phyloP scores from a whole-genome alignment of 768 basidiomycete species.

The Rhizopogon sp. region DNA sequence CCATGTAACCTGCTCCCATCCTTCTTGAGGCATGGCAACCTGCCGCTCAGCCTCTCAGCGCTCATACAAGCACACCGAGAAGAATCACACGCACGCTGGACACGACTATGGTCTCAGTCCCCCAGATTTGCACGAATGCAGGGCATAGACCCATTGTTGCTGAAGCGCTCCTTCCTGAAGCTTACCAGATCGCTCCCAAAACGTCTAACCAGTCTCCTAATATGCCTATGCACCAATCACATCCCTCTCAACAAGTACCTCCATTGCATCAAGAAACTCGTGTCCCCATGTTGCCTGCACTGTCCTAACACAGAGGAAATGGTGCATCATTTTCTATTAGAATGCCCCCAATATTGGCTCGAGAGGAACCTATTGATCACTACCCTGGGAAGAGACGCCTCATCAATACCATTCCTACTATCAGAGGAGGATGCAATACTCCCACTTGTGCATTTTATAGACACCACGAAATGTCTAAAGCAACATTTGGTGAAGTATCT shows the following conservation, averaged over 20 bases:
- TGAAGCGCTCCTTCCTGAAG: constrained; percentile 2
- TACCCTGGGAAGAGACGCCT: not conserved
- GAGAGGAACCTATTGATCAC: not conserved
- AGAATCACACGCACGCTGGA: not conserved
- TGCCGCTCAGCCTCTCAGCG: not conserved
- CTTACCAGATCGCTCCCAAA: no score
- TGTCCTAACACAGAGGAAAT: constrained; percentile 29
- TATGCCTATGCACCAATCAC: constrained; percentile 29
- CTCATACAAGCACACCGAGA: not conserved
- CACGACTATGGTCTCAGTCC: not conserved
- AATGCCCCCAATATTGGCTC: constrained; percentile 19
- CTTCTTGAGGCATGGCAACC: not conserved
- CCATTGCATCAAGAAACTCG: constrained; percentile 16
- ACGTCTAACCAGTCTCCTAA: constrained; percentile 18
- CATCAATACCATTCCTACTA: constrained; percentile 4
- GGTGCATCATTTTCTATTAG: constrained; percentile 23
- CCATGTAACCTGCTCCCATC: not conserved
- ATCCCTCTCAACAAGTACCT: constrained; percentile 26
- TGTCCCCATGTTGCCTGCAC: constrained; percentile 8
- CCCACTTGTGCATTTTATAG: constrained; percentile 1
- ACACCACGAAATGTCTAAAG: constrained; percentile 1
- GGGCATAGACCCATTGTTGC: not conserved
- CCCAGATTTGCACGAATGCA: not conserved
- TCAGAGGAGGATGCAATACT: not conserved
- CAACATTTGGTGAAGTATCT: not conserved